phyloP scores from a whole-genome alignment of 108 stramenopile genomes.

The Tribonema minus region DNA sequence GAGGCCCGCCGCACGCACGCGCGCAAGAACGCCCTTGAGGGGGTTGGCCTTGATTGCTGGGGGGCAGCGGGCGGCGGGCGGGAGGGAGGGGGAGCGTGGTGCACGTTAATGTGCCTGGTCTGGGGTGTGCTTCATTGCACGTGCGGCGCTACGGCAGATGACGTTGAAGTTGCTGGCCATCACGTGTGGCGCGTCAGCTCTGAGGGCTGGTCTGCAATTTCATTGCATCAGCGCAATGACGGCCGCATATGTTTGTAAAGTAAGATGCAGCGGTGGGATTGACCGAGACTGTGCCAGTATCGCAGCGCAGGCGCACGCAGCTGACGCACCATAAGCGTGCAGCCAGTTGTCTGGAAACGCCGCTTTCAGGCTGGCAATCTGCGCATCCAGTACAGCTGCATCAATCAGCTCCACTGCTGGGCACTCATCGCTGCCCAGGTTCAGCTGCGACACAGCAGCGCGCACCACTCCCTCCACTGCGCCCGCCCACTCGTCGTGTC shows the following conservation, averaged over 20 bases:
- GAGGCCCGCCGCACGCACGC: background rate
- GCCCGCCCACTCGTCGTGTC: background rate
- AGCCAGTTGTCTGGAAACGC: background rate
- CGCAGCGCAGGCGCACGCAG: background rate
- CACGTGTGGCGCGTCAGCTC: too few relatives aligned
- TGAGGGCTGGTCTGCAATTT: too few relatives aligned
- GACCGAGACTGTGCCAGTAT: background rate
- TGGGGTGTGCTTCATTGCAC: too few relatives aligned
- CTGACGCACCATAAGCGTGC: background rate
- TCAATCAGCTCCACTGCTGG: background rate
- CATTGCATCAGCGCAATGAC: too few relatives aligned
- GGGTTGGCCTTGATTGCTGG: slow-evolving; percentile 40
- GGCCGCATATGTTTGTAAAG: background rate
- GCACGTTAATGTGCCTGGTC: too few relatives aligned
- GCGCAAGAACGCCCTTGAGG: background rate
- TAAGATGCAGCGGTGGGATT: background rate
- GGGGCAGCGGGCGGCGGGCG: background rate
- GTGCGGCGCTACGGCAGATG: too few relatives aligned
- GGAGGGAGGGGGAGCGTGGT: too few relatives aligned
- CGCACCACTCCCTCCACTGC: background rate
- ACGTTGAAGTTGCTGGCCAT: too few relatives aligned
- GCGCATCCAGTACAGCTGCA: background rate
- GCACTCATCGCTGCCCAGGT: background rate
- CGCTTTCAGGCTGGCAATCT: background rate
- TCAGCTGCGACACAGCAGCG: background rate